phyloP scores from a whole-genome alignment of 2,329 filamentous ascomycete species.

The Stemphylium vesicarium region DNA sequence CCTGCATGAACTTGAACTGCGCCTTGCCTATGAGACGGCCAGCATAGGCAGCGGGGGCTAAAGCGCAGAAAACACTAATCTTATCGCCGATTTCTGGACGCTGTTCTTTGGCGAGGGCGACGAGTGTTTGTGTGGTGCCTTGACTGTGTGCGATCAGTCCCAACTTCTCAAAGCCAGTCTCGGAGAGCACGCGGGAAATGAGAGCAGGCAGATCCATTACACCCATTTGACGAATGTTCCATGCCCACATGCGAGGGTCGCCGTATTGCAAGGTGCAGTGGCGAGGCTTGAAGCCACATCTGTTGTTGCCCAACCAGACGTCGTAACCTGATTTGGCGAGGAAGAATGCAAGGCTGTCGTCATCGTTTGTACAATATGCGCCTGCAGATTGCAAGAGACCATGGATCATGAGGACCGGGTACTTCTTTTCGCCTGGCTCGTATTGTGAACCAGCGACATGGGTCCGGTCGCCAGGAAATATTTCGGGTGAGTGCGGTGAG shows the following conservation, averaged over 20 bases:
- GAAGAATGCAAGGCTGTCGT: constrained; percentile 88
- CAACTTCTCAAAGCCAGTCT: constrained; percentile 83
- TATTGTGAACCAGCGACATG: constrained; percentile 36
- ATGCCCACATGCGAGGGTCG: constrained; percentile 94
- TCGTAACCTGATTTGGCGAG: constrained; percentile 92
- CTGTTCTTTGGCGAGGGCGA: constrained; percentile 88
- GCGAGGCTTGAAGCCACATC: constrained; percentile 81
- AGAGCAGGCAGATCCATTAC: constrained; percentile 85
- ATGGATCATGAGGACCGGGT: constrained; percentile 86
- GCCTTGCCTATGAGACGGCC: constrained; percentile 84
- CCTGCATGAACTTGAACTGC: constrained; percentile 90
- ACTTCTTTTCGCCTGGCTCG: constrained; percentile 62
- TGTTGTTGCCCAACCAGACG: constrained; percentile 94
- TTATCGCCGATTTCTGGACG: constrained; percentile 81
- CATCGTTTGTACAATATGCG: constrained; percentile 88
- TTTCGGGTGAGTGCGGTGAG: constrained; percentile 63
- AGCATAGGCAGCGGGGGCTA: constrained; percentile 89
- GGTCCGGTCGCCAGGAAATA: constrained; percentile 60
- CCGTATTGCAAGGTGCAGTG: constrained; percentile 72
- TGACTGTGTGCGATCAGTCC: constrained; percentile 88
- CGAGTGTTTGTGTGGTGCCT: constrained; percentile 86
- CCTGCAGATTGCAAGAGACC: constrained; percentile 87
- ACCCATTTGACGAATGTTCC: constrained; percentile 92
- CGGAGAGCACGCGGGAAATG: constrained; percentile 75
- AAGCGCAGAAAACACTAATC: constrained; percentile 86